Conservation (phyloP, 805 yeast species). For the Barnettozyma pratensis region DNA sequence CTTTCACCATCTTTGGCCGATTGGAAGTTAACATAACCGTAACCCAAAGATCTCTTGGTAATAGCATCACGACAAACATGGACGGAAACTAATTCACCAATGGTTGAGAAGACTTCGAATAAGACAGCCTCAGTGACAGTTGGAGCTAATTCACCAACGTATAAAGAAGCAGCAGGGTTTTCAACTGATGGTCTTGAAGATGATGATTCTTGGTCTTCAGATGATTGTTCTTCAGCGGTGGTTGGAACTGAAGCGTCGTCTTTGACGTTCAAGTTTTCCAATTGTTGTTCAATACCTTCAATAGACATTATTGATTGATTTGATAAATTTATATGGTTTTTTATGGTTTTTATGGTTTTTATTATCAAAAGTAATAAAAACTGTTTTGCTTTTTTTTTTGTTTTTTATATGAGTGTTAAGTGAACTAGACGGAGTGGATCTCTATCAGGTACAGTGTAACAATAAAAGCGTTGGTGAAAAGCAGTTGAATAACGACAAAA, state of each 20-base stretch:
- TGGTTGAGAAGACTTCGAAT: slow-evolving; percentile 89
- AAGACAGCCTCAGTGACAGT: slow-evolving; percentile 89
- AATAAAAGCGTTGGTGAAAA: background rate
- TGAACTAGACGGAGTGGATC: background rate
- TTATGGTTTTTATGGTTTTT: slow-evolving; percentile 22
- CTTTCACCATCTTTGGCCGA: slow-evolving; percentile 83
- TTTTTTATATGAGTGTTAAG: background rate
- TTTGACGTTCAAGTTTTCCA: slow-evolving; percentile 43
- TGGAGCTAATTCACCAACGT: slow-evolving; percentile 96
- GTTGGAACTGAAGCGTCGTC: slow-evolving; percentile 28
- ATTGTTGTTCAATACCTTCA: slow-evolving; percentile 37
- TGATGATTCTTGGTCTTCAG: slow-evolving; percentile 38
- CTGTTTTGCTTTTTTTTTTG: background rate
- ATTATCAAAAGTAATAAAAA: background rate
- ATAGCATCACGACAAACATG: slow-evolving; percentile 99
- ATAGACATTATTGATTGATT: slow-evolving; percentile 33
- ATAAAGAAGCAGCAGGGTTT: slow-evolving; percentile 75
- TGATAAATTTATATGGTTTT: slow-evolving; percentile 12
- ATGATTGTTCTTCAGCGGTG: slow-evolving; percentile 27
- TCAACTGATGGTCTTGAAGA: slow-evolving; percentile 38
- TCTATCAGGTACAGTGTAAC: slow-evolving; percentile 1
- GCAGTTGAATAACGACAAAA: slow-evolving; percentile 5
- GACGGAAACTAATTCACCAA: slow-evolving; percentile 93
- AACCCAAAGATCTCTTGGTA: slow-evolving; percentile 94
- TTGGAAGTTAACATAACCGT: slow-evolving; percentile 96